Conservation (phyloP, 176 grass and related monocot genomes). For the Oryza rufipogon region DNA sequence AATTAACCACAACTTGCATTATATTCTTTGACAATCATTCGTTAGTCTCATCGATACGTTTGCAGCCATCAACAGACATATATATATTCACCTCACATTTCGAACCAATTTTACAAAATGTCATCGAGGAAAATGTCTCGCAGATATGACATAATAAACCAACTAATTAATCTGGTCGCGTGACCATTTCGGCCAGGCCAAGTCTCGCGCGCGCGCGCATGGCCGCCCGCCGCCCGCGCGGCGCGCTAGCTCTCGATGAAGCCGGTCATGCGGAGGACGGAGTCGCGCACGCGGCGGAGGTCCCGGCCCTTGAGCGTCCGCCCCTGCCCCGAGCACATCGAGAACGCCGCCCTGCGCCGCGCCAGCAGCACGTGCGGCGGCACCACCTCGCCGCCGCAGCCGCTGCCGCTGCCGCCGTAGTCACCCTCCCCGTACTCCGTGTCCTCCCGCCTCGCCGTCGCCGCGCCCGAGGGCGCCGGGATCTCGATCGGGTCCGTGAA, state of each 20-base stretch:
- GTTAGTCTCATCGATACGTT: not conserved
- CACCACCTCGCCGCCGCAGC: constrained; percentile 36
- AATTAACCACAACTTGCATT: not conserved
- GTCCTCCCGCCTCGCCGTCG: not conserved
- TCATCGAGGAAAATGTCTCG: constrained; percentile 11
- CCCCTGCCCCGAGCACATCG: constrained; percentile 63
- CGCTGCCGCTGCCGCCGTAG: constrained; percentile 7
- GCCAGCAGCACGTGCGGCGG: constrained; percentile 75
- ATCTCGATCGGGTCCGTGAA: constrained; percentile 50
- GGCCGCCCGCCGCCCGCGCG: not conserved
- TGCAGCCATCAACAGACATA: not conserved
- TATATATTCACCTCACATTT: not conserved
- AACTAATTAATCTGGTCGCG: not conserved
- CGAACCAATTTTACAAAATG: constrained; percentile 35
- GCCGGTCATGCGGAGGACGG: constrained; percentile 80
- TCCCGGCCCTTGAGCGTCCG: constrained; percentile 81
- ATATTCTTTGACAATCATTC: not conserved
- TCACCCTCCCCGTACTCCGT: not conserved
- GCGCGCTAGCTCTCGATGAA: constrained; percentile 59
- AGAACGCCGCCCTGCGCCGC: constrained; percentile 44
- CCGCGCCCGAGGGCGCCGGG: constrained; percentile 16
- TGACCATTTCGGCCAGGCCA: not conserved
- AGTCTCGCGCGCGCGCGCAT: no score
- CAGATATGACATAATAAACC: not conserved
- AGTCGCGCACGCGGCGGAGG: constrained; percentile 56